These are phyloP conservation scores for Marasmius tenuissimus DNA, from an alignment of 1,284 basidiomycete genomes.

Conservation along the genomic window DNA sequence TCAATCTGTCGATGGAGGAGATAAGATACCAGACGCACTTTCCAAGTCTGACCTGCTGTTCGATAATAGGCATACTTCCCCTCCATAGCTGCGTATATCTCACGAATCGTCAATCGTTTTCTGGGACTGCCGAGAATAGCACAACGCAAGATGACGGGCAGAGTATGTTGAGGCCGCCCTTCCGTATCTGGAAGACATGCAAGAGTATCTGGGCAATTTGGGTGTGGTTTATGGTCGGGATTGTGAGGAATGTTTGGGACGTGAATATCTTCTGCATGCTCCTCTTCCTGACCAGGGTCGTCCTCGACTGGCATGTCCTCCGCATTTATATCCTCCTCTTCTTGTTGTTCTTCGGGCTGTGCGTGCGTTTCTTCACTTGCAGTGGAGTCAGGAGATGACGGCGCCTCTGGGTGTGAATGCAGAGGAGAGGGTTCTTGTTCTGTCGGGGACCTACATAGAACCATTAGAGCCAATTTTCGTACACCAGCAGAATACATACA, in stretches of 20 bases:
- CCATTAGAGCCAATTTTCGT: background rate
- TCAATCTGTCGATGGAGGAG: background rate
- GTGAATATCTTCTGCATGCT: conserved; percentile 14
- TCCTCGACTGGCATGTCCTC: background rate
- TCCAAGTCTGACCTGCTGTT: conserved; percentile 78
- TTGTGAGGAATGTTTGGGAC: conserved; percentile 18
- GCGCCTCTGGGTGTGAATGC: conserved; percentile 21
- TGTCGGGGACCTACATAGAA: conserved; percentile 19
- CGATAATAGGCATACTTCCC: conserved; percentile 77
- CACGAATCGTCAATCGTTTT: conserved; percentile 75
- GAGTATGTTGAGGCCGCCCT: conserved; percentile 74
- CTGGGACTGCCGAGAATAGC: conserved; percentile 75
- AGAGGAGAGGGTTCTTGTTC: conserved; percentile 18
- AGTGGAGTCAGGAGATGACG: conserved; percentile 20
- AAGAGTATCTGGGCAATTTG: conserved; percentile 73
- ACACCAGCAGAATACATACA: background rate
- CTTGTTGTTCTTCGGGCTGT: background rate
- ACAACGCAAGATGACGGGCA: conserved; percentile 78
- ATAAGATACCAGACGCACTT: conserved; percentile 44
- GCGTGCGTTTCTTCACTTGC: background rate
- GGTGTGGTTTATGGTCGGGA: conserved; percentile 58
- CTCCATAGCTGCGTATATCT: conserved; percentile 83
- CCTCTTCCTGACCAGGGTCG: conserved; percentile 12
- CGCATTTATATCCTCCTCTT: background rate
- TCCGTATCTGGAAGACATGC: conserved; percentile 75